These are phyloP conservation scores for Sonneratia alba DNA, from an alignment of 345 rosid genomes.

Conservation along the genomic window DNA sequence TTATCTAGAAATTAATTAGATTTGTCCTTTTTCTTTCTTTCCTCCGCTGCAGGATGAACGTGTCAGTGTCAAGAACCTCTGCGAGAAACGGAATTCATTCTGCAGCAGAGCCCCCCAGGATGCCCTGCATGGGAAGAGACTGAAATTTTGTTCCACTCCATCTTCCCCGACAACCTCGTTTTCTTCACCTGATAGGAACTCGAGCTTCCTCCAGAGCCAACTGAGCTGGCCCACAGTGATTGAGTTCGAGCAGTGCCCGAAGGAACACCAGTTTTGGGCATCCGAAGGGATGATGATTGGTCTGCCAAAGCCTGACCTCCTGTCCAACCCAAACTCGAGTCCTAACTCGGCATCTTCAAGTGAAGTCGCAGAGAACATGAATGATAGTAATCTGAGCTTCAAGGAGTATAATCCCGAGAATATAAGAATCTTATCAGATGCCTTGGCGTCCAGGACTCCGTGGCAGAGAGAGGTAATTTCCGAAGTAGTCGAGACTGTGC, in stretches of 20 bases:
- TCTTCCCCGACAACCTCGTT: slow-evolving; percentile 33
- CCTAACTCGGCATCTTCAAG: slow-evolving; percentile 78
- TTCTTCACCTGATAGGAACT: slow-evolving; percentile 25
- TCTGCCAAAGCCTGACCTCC: slow-evolving; percentile 12
- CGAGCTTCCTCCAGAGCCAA: slow-evolving; percentile 11
- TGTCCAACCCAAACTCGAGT: slow-evolving; percentile 56
- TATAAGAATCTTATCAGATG: slow-evolving; percentile 34
- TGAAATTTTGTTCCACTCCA: slow-evolving; percentile 29
- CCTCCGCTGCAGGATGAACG: slow-evolving; percentile 13
- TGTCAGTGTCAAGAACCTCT: slow-evolving; percentile 19
- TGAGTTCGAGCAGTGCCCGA: slow-evolving; percentile 21
- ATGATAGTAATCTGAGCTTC: slow-evolving; percentile 30
- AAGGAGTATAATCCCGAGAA: slow-evolving; percentile 35
- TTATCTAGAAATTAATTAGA: not conserved
- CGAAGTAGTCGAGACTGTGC: slow-evolving; percentile 36
- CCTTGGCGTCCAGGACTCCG: slow-evolving; percentile 46
- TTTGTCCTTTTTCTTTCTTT: not conserved
- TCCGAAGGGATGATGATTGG: slow-evolving; percentile 20
- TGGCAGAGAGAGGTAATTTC: slow-evolving; percentile 41
- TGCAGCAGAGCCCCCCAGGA: slow-evolving; percentile 18
- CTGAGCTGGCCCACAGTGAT: slow-evolving; percentile 37
- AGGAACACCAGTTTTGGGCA: slow-evolving; percentile 39
- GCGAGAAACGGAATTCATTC: slow-evolving; percentile 37
- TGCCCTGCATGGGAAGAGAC: slow-evolving; percentile 17
- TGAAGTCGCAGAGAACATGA: slow-evolving; percentile 36